phyloP scores from a whole-genome alignment of 1,284 basidiomycete species.

The Fomitopsis schrenkii region DNA sequence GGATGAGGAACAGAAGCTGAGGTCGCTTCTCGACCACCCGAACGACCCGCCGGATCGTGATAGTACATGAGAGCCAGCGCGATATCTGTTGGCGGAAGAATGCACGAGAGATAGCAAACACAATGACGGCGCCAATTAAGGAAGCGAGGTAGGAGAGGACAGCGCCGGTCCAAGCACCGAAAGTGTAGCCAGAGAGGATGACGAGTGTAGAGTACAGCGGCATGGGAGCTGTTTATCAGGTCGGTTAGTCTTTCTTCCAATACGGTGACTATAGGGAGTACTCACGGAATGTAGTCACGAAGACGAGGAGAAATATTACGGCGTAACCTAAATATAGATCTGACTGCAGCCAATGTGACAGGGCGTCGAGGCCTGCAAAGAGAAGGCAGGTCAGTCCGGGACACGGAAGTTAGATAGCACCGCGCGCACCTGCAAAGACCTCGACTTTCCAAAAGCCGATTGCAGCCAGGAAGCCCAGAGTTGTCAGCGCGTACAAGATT shows the following conservation, averaged over 20 bases:
- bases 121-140: constrained; percentile 72
- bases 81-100: constrained; percentile 68
- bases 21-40: constrained; percentile 86
- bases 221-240: constrained; percentile 54
- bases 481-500: constrained; percentile 64
- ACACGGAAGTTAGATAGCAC: neutral
- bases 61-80: constrained; percentile 63
- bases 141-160: constrained; percentile 84
- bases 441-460: constrained; percentile 72
- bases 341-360: constrained; percentile 67
- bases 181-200: constrained; percentile 84
- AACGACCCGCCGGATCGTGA: constrained; percentile 70
- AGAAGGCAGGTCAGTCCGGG: neutral
- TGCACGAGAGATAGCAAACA: constrained; percentile 72
- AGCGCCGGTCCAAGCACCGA: constrained; percentile 75
- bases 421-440: constrained; percentile 60
- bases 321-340: constrained; percentile 67
- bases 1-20: constrained; percentile 80
- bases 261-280: constrained; percentile 16
- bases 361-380: constrained; percentile 58
- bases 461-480: constrained; percentile 62
- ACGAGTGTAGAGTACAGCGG: constrained; percentile 88
- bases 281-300: constrained; percentile 81
- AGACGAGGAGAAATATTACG: constrained; percentile 73
- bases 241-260: neutral